Conservation (phyloP, 2,329 filamentous ascomycete genomes). For the Paracoccidioides brasiliensis region DNA sequence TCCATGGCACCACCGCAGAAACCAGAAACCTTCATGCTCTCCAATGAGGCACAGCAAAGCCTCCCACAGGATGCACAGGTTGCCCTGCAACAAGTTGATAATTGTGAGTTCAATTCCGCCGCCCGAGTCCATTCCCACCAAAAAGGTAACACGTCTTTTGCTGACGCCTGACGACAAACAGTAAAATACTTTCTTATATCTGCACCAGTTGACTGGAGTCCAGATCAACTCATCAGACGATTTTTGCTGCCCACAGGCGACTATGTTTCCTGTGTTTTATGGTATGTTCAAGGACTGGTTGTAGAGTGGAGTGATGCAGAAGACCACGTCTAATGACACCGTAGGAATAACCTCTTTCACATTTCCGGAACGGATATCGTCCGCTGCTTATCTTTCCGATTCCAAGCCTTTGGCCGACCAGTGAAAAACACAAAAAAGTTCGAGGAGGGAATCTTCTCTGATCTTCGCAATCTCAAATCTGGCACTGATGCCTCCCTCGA, state of each 20-base stretch:
- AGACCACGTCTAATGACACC: slow-evolving; percentile 5
- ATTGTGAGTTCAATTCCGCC: slow-evolving; percentile 51
- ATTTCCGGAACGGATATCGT: slow-evolving; percentile 98
- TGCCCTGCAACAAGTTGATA: slow-evolving; percentile 95
- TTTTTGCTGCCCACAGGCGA: slow-evolving; percentile 94
- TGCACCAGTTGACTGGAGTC: slow-evolving; percentile 92
- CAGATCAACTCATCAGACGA: slow-evolving; percentile 89
- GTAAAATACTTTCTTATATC: slow-evolving; percentile 99
- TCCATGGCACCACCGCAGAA: slow-evolving; percentile 88
- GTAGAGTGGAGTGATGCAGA: not conserved
- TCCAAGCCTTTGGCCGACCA: slow-evolving; percentile 94
- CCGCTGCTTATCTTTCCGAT: slow-evolving; percentile 91
- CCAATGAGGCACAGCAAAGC: slow-evolving; percentile 90
- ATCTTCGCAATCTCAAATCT: slow-evolving; percentile 93
- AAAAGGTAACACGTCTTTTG: not conserved
- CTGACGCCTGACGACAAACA: slow-evolving; percentile 24
- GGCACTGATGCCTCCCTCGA: slow-evolving; percentile 96
- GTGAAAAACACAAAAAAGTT: slow-evolving; percentile 99
- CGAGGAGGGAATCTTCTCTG: slow-evolving; percentile 98
- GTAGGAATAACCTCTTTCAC: slow-evolving; percentile 95
- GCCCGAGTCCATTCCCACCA: not conserved
- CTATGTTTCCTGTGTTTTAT: slow-evolving; percentile 96
- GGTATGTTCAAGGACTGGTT: slow-evolving; percentile 37
- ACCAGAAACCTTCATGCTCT: slow-evolving; percentile 97
- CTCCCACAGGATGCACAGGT: slow-evolving; percentile 94